Evolutionary conservation across 768 basidiomycete species (phyloP), one percentile per base, ranked within the genome.

Genomic region (Pholiota molesta): DNA sequence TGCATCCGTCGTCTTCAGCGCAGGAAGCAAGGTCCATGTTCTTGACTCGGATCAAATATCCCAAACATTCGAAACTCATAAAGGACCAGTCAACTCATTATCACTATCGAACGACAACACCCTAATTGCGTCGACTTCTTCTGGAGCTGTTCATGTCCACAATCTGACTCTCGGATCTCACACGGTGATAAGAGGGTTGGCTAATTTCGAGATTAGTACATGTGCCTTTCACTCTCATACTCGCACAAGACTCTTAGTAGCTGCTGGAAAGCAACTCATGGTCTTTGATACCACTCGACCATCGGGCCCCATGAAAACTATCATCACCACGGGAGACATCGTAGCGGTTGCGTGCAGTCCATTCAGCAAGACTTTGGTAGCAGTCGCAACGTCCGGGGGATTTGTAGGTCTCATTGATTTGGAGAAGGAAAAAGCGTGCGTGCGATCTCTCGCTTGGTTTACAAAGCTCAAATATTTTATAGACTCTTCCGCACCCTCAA

Each of bases 401-500:
- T 74, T 76, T 45, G 78, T 92, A 11, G 78, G 73, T 3, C 78
- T 92, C 8, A 73, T 92, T 53, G 91, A 93, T 69, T 69, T 93
- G 23, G 89, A 92, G 53, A 92, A 91, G 71, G 89, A 91, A 61
- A 86, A 86, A 66, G 82, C 83, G 90, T 91, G 66, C 49, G 82
- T 37, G 37, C 49, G 17, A 40, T 55, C 56, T 51, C 14, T 44
- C 61, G 19, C 5, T 21, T 1, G 47, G 44, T 42, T 29, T 26
- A 19, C 40, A 52, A 61, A 10, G 28, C 57, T 62, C 19, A 35
- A 5, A 35, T 14, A 2, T 58, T 35, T 45, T 10, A 17, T 47
- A 92, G 90, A 19, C 75, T 89, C 49, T 81, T 89, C 64, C 85
- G 87, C 28, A 83, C 81, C 1, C 68, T 92, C 44, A 76, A 79